Conservation (phyloP, 495 filamentous ascomycete species). For the Trichodelitschia bisporula region DNA sequence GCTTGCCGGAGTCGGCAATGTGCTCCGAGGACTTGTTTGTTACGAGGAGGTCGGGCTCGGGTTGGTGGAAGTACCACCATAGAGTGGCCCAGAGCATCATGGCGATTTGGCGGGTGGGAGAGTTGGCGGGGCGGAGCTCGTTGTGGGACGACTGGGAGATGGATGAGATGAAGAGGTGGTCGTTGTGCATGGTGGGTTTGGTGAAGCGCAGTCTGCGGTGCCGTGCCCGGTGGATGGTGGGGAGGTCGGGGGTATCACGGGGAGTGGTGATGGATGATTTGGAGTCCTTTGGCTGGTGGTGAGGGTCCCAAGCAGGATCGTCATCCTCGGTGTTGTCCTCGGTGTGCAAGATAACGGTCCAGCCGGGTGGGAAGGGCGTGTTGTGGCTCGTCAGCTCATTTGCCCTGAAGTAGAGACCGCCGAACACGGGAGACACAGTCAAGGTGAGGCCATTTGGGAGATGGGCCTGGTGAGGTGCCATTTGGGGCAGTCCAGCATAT, state of each 20-base stretch:
- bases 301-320: constrained; percentile 2
- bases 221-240: not conserved
- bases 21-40: constrained; percentile 33
- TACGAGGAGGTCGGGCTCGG: constrained; percentile 27
- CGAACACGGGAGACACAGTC: constrained; percentile 61
- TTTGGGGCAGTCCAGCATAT: too few relatives aligned
- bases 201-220: constrained; percentile 37
- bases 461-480: constrained; percentile 23
- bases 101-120: constrained; percentile 65
- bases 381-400: constrained; percentile 39
- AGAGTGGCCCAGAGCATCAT: constrained; percentile 92
- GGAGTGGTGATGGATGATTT: not conserved
- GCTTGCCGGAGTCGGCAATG: constrained; percentile 42
- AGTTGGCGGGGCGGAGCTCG: constrained; percentile 55
- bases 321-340: constrained; percentile 26
- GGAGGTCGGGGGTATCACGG: not conserved
- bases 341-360: constrained; percentile 64
- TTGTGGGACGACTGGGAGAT: constrained; percentile 59
- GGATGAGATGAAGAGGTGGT: constrained; percentile 71
- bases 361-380: constrained; percentile 55
- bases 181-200: constrained; percentile 45
- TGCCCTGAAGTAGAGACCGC: constrained; percentile 66
- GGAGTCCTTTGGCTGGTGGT: not conserved
- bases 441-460: constrained; percentile 74
- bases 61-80: constrained; percentile 92